Base-by-base conservation (phyloP, 164 flowering plant genomes). In the Chimonanthus salicifolius region DNA sequence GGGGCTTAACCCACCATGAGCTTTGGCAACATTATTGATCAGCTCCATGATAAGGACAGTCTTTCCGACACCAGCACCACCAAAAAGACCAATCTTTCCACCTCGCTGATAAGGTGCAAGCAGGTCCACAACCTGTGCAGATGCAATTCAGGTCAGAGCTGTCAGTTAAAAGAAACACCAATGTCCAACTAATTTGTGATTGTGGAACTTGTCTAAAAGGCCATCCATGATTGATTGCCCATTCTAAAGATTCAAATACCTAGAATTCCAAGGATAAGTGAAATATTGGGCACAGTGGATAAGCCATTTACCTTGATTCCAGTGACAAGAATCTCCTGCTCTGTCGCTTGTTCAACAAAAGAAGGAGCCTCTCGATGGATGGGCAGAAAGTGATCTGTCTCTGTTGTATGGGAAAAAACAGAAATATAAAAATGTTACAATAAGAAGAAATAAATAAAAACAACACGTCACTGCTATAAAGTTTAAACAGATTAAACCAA, bases 41-140 rank as follows among this genome's bases (percentile, higher is more conserved):
- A 95, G 90, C 74, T 95, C 99, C 99, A 93, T 91, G 74, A 95
- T 93, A 71, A 93, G 96, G 78, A 95, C 98, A 7, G 99, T 93
- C 79, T 95, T 95, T 20, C 99, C 99, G 0, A 94, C 99, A 79
- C 98, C 99, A 83, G 99, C 99, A 86, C 99, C 99, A 77, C 99
- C 99, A 81, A 95, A 95, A 9, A 95, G 86, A 47, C 98, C 98
- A 85, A 95, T 93, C 88, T 95, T 95, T 67, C 99, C 99, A 58
- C 98, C 99, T 71, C 90, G 87, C 76, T 90, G 97, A 83, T 93
- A 92, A 2, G 99, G 99, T 47, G 98, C 98, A 81, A 95, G 92
- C 33, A 95, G 92, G 80, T 95, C 99, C 45, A 93, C 97, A 75
- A 94, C 98, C 97, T 94, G 49, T 88, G 20, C 62, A 33, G 15